phyloP scores from a whole-genome alignment of 371 early-diverging fungal genomes.

The Actinomortierella wolfii region DNA sequence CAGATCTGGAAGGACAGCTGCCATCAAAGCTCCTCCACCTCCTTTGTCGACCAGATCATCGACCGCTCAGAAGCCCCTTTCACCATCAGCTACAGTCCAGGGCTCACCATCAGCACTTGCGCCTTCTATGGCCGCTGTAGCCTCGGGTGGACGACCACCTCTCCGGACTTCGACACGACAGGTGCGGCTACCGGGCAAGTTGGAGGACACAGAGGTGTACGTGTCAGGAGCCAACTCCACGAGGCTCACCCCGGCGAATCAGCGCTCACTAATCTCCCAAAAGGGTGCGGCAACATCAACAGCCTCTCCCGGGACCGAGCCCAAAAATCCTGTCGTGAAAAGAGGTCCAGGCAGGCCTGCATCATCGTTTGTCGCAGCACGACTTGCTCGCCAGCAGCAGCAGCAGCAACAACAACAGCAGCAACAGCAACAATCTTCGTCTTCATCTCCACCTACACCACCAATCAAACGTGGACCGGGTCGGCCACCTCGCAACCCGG shows the following conservation, averaged over 20 bases:
- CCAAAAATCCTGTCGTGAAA: conserved; percentile 3
- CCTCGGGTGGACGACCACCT: conserved; percentile 17
- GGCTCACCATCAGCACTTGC: neutral
- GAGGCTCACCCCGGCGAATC: conserved; percentile 35
- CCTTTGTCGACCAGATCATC: conserved; percentile 3
- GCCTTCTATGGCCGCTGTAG: neutral
- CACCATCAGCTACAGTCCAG: neutral
- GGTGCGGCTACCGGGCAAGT: conserved; percentile 28
- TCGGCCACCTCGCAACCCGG: conserved; percentile 35
- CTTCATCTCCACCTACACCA: conserved; percentile 19
- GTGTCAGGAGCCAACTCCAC: neutral
- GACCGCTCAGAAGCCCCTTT: neutral
- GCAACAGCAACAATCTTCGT: neutral
- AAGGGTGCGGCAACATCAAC: conserved; percentile 5
- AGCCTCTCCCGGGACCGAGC: neutral
- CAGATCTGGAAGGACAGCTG: neutral
- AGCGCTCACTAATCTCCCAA: conserved; percentile 17
- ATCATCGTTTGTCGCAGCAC: conserved; percentile 4
- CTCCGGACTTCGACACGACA: conserved; percentile 21
- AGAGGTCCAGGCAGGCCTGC: conserved; percentile 27
- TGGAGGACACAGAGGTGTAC: neutral
- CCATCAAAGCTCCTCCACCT: conserved; percentile 4
- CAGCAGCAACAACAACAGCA: conserved; percentile 2
- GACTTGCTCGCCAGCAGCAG: neutral
- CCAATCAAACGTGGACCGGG: conserved; percentile 43